phyloP scores from a whole-genome alignment of 495 filamentous ascomycete genomes.

The Aspergillus affinis region DNA sequence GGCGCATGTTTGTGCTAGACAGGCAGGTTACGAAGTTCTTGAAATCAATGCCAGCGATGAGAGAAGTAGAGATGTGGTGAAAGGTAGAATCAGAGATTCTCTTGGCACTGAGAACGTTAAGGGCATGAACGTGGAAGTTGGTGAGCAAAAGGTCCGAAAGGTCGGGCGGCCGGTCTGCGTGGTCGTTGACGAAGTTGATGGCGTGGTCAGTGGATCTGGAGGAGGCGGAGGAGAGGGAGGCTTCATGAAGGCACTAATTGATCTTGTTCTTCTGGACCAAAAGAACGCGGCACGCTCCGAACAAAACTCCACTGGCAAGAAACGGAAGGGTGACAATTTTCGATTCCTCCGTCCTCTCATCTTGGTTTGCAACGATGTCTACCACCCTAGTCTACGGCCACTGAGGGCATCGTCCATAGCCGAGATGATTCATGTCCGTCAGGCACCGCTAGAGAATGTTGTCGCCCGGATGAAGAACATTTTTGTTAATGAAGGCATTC shows the following conservation, averaged over 20 bases:
- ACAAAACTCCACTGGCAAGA: slow-evolving; percentile 39
- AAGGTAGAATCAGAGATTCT: slow-evolving; percentile 82
- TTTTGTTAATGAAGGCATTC: slow-evolving; percentile 82
- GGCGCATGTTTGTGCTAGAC: slow-evolving; percentile 91
- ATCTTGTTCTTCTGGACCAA: slow-evolving; percentile 80
- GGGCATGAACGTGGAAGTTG: slow-evolving; percentile 66
- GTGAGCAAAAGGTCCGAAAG: slow-evolving; percentile 62
- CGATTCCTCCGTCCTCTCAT: slow-evolving; percentile 83
- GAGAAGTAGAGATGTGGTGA: slow-evolving; percentile 93
- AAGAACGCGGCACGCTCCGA: slow-evolving; percentile 61
- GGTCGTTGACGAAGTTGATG: slow-evolving; percentile 94
- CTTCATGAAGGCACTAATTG: slow-evolving; percentile 92
- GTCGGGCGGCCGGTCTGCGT: slow-evolving; percentile 88
- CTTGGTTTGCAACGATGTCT: slow-evolving; percentile 96
- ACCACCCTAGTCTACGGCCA: slow-evolving; percentile 82
- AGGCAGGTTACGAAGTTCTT: slow-evolving; percentile 93
- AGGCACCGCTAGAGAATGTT: slow-evolving; percentile 84
- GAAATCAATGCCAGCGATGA: slow-evolving; percentile 97
- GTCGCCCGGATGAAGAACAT: slow-evolving; percentile 76
- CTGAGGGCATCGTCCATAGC: slow-evolving; percentile 77
- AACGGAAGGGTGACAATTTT: slow-evolving; percentile 77
- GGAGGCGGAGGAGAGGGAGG: slow-evolving; percentile 73
- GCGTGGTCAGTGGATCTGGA: slow-evolving; percentile 77
- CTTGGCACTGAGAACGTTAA: slow-evolving; percentile 91
- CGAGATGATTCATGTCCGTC: slow-evolving; percentile 89